phyloP scores from a whole-genome alignment of 192 early-diverging fungal species.

The Coemansia umbellata region DNA sequence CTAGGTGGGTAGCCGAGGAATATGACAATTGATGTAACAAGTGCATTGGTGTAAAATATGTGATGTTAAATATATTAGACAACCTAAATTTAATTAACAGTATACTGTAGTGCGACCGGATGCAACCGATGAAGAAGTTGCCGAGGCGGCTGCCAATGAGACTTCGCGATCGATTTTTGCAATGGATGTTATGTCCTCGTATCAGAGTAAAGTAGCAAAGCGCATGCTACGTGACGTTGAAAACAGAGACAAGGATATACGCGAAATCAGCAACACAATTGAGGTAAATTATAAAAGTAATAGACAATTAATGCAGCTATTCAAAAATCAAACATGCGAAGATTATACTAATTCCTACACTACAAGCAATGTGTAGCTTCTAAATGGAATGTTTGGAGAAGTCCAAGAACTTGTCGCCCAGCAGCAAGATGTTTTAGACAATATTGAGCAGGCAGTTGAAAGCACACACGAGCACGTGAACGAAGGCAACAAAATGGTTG shows the following conservation, averaged over 20 bases:
- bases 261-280: conserved; percentile 35
- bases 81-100: background rate
- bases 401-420: conserved; percentile 33
- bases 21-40: background rate
- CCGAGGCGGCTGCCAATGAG: conserved; percentile 32
- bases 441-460: conserved; percentile 46
- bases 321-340: too few relatives aligned
- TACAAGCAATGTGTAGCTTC: too few relatives aligned
- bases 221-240: conserved; percentile 46
- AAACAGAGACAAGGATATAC: conserved; percentile 42
- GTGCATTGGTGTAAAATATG: background rate
- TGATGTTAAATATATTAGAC: background rate
- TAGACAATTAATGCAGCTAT: too few relatives aligned
- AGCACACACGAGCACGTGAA: conserved; percentile 26
- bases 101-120: conserved; percentile 37
- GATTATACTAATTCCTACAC: too few relatives aligned
- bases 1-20: conserved; percentile 27
- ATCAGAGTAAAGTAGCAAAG: conserved; percentile 35
- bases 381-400: conserved; percentile 46
- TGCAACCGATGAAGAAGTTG: conserved; percentile 45
- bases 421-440: conserved; percentile 48
- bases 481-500: conserved; percentile 17
- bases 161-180: conserved; percentile 42
- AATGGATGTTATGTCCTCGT: conserved; percentile 50
- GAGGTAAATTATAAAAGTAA: conserved; percentile 30